Base-by-base conservation (phyloP, 2,329 filamentous ascomycete species). In the Juglanconis sp. region DNA sequence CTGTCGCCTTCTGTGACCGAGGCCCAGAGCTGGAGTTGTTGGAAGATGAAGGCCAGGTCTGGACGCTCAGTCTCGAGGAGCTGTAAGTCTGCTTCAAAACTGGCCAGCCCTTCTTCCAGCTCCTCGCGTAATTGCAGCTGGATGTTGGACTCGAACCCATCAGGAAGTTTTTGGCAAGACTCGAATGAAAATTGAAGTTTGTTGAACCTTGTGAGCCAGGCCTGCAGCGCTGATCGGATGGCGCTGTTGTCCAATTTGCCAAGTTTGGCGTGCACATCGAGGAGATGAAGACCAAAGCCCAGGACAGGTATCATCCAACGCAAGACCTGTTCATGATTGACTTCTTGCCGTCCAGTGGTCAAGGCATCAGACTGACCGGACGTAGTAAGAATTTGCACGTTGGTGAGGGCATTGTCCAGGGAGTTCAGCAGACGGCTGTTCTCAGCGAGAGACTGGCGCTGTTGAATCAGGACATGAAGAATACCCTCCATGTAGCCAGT, bases 401-500 rank as follows among this genome's bases (percentile, higher is more conserved):
- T 69, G 0, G 65, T 61, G 2, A 80, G 71, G 1, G 74, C 64
- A 3, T 64, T 64, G 17, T 76, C 69, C 5, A 87, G 73, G 13
- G 69, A 69, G 11, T 69, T 67, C 10, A 81, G 68, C 1, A 75
- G 71, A 13, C 68, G 70, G 3, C 78, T 65, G 11, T 74, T 68
- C 17, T 73, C 65, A 47, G 77, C 74, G 38, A 88, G 74, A 5
- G 76, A 73, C 51, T 72, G 73, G 61, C 88, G 81, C 71, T 93
- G 90, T 3, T 77, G 74, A 11, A 91, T 69, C 1, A 84, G 72
- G n/a, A 86, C 76, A 61, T 88, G 81, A 35, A 98, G 77, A 61
- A 97, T 81, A 32, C 93, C 92, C 71, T 99, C 95, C n/a, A 97
- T 78, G 65, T 91, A 91, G 0, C 92, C 92, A 53, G 90, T 83